phyloP scores from a whole-genome alignment of 2,329 filamentous ascomycete species.

The Diaporthe nobilis region DNA sequence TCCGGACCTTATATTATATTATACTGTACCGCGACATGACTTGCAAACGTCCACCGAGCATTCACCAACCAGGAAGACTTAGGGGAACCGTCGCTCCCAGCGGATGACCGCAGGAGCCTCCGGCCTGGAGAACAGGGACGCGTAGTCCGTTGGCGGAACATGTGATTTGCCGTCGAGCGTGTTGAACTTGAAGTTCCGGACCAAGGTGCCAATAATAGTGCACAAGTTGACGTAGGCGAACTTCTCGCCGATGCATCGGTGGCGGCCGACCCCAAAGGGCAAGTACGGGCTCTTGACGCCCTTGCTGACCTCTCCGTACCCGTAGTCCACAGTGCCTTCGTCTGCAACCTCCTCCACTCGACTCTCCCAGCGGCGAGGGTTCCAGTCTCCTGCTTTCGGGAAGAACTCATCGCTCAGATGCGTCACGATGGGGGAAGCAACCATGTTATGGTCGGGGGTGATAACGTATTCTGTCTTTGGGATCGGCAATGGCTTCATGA shows the following conservation, averaged over 20 bases:
- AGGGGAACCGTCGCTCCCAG: slow-evolving; percentile 50
- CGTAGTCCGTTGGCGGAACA: slow-evolving; percentile 74
- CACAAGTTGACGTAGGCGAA: slow-evolving; percentile 80
- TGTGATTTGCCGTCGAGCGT: slow-evolving; percentile 71
- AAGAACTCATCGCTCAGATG: slow-evolving; percentile 71
- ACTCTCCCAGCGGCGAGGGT: slow-evolving; percentile 39
- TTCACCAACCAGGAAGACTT: too few relatives aligned
- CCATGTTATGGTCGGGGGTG: slow-evolving; percentile 63
- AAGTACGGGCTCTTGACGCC: slow-evolving; percentile 52
- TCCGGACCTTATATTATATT: neutral
- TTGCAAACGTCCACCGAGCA: too few relatives aligned
- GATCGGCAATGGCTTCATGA: slow-evolving; percentile 75
- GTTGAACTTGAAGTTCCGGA: slow-evolving; percentile 72
- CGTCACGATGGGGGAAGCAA: slow-evolving; percentile 59
- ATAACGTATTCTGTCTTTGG: slow-evolving; percentile 69
- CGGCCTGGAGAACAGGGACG: slow-evolving; percentile 60
- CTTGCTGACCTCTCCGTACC: slow-evolving; percentile 42
- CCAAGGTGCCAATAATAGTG: slow-evolving; percentile 74
- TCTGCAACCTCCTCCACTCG: slow-evolving; percentile 12
- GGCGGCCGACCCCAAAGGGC: slow-evolving; percentile 80
- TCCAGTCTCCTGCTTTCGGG: slow-evolving; percentile 48
- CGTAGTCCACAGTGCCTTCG: slow-evolving; percentile 36
- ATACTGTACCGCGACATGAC: too few relatives aligned
- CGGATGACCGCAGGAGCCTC: slow-evolving; percentile 50
- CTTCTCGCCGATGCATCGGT: slow-evolving; percentile 83